Evolutionary conservation across 1,139 yeast species (phyloP).

Genomic region (Pichia sp.): DNA sequence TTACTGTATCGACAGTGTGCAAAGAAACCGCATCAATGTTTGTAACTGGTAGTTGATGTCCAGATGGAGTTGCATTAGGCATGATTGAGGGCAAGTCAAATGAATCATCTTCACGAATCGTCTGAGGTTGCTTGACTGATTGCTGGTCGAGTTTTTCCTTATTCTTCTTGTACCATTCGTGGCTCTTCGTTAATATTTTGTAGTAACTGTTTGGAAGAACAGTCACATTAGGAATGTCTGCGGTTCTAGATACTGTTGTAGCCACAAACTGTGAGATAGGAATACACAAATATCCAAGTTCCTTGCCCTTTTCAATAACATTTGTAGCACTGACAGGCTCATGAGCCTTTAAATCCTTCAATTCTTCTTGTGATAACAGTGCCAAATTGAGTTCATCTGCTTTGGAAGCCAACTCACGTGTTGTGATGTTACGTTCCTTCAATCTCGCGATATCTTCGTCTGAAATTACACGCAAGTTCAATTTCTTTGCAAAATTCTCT

Average conservation of each 20-base stretch:
- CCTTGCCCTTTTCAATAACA: constrained; percentile 36
- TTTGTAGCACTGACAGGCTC: constrained; percentile 29
- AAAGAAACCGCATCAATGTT: constrained; percentile 22
- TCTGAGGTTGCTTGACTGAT: background rate
- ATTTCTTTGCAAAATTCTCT: constrained; percentile 22
- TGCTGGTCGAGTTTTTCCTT: constrained; percentile 34
- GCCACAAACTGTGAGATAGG: constrained; percentile 57
- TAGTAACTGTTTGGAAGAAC: constrained; percentile 64
- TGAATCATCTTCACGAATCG: constrained; percentile 17
- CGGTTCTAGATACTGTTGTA: constrained; percentile 52
- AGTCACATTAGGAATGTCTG: constrained; percentile 57
- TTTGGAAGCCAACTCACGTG: constrained; percentile 32
- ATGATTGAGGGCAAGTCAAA: constrained; percentile 2
- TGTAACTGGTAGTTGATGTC: constrained; percentile 1
- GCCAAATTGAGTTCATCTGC: constrained; percentile 48
- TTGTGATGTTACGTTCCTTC: constrained; percentile 26
- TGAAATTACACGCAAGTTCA: constrained; percentile 32
- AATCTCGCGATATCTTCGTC: constrained; percentile 28
- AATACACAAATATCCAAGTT: constrained; percentile 48
- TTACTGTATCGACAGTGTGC: constrained; percentile 54
- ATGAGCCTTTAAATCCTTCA: constrained; percentile 17
- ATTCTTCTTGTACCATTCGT: constrained; percentile 30
- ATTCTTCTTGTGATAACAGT: constrained; percentile 39
- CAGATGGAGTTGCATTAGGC: constrained; percentile 7
- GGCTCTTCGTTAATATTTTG: constrained; percentile 45